Evolutionary conservation across 345 rosid species (phyloP).

Genomic region (Eutrema japonicum): DNA sequence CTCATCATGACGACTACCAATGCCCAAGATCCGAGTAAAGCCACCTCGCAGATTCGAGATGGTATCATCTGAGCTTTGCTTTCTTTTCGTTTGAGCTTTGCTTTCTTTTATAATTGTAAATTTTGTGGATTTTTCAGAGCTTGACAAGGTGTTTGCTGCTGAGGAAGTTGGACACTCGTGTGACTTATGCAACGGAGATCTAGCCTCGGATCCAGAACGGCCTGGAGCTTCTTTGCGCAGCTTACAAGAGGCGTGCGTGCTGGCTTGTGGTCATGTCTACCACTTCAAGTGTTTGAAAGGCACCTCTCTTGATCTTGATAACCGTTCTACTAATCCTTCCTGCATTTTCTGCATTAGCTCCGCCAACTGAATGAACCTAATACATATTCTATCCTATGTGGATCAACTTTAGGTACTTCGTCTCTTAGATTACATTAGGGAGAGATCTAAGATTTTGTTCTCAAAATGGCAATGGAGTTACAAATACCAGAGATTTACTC

Average conservation of each 20-base stretch:
- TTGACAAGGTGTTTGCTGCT: conserved; percentile 25
- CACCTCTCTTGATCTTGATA: conserved; percentile 34
- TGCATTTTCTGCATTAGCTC: conserved; percentile 40
- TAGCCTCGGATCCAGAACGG: conserved; percentile 41
- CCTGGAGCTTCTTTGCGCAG: conserved; percentile 20
- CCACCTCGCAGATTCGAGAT: neutral
- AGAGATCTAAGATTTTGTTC: conserved; percentile 2
- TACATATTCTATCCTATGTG: neutral
- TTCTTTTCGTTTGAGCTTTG: neutral
- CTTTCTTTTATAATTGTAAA: neutral
- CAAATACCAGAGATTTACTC: conserved; percentile 20
- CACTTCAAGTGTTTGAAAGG: conserved; percentile 42
- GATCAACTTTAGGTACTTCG: conserved; percentile 13
- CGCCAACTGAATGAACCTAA: conserved; percentile 13
- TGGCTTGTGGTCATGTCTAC: conserved; percentile 42
- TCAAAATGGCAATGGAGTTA: conserved; percentile 30
- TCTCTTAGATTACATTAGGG: neutral
- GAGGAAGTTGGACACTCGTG: conserved; percentile 40
- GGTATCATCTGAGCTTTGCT: conserved; percentile 13
- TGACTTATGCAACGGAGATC: conserved; percentile 36
- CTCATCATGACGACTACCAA: neutral
- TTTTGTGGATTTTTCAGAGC: conserved; percentile 18
- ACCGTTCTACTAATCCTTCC: conserved; percentile 27
- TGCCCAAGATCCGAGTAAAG: neutral
- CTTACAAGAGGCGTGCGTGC: conserved; percentile 38